Evolutionary conservation across 177 flowering plant genomes (phyloP).

Genomic region (Vitis hybrid): DNA sequence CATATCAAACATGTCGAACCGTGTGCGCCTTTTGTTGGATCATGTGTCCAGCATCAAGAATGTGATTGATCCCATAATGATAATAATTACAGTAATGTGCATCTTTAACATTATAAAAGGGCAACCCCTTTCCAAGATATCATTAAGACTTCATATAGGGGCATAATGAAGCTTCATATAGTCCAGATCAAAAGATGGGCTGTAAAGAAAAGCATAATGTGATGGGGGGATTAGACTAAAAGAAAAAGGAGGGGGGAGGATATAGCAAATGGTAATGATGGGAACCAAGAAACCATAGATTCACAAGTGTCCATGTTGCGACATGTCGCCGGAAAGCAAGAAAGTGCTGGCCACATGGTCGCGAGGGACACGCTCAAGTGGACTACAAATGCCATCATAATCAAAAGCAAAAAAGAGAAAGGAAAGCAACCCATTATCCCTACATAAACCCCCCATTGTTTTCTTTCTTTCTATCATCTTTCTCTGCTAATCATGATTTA

Average conservation of each 20-base stretch:
- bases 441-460: not conserved
- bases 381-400: conserved; percentile 14
- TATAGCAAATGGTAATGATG: not conserved
- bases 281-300: not conserved
- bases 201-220: conserved; percentile 14
- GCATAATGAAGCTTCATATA: not conserved
- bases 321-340: conserved; percentile 22
- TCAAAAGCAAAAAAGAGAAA: conserved; percentile 2
- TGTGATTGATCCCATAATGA: not conserved
- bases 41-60: not conserved
- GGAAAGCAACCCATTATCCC: not conserved
- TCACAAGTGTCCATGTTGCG: conserved; percentile 14
- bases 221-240: not conserved
- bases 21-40: not conserved
- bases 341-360: conserved; percentile 18
- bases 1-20: not conserved
- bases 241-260: not conserved
- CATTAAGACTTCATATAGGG: not conserved
- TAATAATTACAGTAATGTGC: not conserved
- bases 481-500: conserved; percentile 8
- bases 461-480: not conserved
- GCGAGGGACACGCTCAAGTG: conserved; percentile 9
- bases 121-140: conserved; percentile 5
- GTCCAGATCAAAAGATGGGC: not conserved
- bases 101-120: not conserved